A percentile compares a stretch with the other conserved stretches of the same genome.
These are phyloP conservation scores for Crucihimalaya himalaica DNA, from an alignment of 345 rosid genomes.

Conservation along the genomic window DNA sequence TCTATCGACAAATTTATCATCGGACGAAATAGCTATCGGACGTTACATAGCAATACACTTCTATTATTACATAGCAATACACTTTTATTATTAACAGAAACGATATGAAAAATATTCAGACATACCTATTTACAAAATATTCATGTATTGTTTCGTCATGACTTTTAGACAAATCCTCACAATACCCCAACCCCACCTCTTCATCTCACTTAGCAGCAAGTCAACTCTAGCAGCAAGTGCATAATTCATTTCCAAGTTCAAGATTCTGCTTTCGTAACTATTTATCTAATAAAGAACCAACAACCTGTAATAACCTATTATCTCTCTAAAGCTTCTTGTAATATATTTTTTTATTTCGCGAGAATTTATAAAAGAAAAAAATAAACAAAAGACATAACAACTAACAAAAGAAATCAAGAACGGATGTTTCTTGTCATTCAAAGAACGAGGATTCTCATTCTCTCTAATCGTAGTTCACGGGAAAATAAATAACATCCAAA, in stretches of 20 bases:
- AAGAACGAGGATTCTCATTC: slow-evolving; percentile 16
- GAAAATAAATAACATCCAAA: neutral
- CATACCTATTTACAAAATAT: neutral
- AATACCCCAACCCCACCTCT: neutral
- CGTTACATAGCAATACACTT: no score
- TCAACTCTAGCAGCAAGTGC: slow-evolving; percentile 18
- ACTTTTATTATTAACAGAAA: neutral
- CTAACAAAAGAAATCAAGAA: slow-evolving; percentile 22
- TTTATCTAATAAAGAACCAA: neutral
- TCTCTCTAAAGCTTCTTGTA: neutral
- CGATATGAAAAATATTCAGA: neutral
- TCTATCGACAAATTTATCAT: no score
- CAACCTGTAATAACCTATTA: neutral
- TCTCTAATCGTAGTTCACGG: slow-evolving; percentile 22
- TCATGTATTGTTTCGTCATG: neutral
- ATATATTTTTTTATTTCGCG: no score
- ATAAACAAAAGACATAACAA: slow-evolving; percentile 3
- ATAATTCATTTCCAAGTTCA: neutral
- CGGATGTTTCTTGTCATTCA: slow-evolving; percentile 26
- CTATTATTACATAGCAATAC: neutral
- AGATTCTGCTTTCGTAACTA: neutral
- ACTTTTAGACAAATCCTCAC: neutral
- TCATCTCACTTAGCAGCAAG: slow-evolving; percentile 25
- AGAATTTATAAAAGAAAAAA: neutral
- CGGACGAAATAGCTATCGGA: no score